Conservation (phyloP, 495 filamentous ascomycete species). For the Saxophila tyrrhenica region DNA sequence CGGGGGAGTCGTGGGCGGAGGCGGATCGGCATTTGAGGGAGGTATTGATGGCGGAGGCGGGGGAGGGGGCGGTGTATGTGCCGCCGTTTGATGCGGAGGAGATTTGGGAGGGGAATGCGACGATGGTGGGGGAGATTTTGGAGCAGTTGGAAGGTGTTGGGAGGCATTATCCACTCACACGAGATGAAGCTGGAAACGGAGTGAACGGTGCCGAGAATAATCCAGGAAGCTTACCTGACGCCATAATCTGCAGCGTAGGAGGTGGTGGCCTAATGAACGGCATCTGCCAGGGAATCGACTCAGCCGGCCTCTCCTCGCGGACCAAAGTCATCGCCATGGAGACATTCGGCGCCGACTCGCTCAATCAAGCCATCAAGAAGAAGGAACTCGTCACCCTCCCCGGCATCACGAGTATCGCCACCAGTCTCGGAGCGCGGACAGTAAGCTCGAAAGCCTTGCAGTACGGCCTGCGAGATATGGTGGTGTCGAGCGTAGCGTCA, state of each 20-base stretch:
- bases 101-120: constrained; percentile 71
- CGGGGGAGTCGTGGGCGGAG: constrained; percentile 63
- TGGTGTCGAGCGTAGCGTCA: constrained; percentile 57
- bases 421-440: constrained; percentile 59
- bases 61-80: constrained; percentile 57
- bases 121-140: constrained; percentile 62
- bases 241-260: constrained; percentile 72
- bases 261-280: constrained; percentile 81
- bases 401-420: constrained; percentile 71
- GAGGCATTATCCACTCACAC: constrained; percentile 9
- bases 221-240: constrained; percentile 43
- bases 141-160: constrained; percentile 36
- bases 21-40: constrained; percentile 63
- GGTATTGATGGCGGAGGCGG: constrained; percentile 40
- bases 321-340: constrained; percentile 67
- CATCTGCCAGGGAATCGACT: constrained; percentile 59
- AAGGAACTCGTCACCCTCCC: constrained; percentile 45
- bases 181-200: no score
- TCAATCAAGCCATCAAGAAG: constrained; percentile 48
- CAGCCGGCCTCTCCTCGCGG: constrained; percentile 15
- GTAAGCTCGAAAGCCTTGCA: constrained; percentile 62
- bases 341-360: constrained; percentile 65
- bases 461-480: constrained; percentile 31
- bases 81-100: constrained; percentile 85
- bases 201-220: no score